phyloP scores from a whole-genome alignment of 805 yeast genomes.

The Tetrapisispora pingtungensis region DNA sequence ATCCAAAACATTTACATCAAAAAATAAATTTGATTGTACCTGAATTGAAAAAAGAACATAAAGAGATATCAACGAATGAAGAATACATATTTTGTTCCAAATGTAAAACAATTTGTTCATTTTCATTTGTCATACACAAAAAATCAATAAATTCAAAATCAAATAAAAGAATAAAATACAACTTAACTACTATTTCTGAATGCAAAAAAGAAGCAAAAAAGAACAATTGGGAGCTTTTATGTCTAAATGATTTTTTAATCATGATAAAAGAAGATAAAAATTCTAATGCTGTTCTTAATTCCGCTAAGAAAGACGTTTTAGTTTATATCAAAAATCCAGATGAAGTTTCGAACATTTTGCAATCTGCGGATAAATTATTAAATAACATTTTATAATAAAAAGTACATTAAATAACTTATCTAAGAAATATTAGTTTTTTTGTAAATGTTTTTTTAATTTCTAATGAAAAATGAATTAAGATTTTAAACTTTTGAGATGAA shows the following conservation, averaged over 20 bases:
- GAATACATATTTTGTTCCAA: slow-evolving; percentile 27
- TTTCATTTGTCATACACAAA: slow-evolving; percentile 25
- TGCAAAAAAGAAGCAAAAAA: not conserved
- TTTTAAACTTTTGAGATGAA: no score
- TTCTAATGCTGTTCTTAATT: not conserved
- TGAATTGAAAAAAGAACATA: no score
- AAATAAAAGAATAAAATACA: not conserved
- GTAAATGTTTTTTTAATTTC: no score
- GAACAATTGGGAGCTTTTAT: slow-evolving; percentile 5
- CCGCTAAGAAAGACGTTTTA: slow-evolving; percentile 11
- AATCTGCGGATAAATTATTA: slow-evolving; percentile 6
- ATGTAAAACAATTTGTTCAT: slow-evolving; percentile 33
- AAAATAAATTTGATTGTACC: no score
- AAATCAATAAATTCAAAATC: not conserved
- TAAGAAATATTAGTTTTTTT: no score
- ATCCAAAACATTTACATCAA: not conserved
- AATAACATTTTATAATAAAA: not conserved
- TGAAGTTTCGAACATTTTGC: slow-evolving; percentile 10
- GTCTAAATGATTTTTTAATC: slow-evolving; percentile 9
- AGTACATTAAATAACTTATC: no score
- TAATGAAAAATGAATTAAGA: no score
- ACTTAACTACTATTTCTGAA: not conserved
- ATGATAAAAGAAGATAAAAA: not conserved
- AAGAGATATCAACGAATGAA: slow-evolving; percentile 4
- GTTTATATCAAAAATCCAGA: slow-evolving; percentile 13